Base-by-base conservation (phyloP, 1,284 basidiomycete genomes). In the Cutaneotrichosporon spelunceum region DNA sequence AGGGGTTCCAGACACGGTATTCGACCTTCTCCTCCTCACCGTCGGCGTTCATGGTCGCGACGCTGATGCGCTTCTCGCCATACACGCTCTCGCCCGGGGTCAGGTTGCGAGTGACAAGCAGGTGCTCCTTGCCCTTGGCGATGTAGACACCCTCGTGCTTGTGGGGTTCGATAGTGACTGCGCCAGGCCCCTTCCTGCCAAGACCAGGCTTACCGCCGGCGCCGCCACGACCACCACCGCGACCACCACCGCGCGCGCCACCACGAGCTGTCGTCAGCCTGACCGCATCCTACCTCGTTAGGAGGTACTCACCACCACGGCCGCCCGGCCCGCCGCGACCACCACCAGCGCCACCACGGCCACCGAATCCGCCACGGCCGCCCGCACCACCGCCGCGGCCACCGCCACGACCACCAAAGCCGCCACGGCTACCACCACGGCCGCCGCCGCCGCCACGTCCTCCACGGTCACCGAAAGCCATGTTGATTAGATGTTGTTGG, bases 1-100 rank as follows among this genome's bases (percentile, higher is more conserved):
- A 99, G 61, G 95, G 96, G 83, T 99, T 99, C 95, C 95, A 99
- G 36, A 99, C 96, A 65, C 95, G 86, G 82, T 98, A 99, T 81
- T 99, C 95, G 71, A 88, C 84, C 83, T 99, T 99, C 63, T 87
- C 88, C 59, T 87, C 90, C 60, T 80, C 79, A 63, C 70, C 79
- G 89, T 62, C 86, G 84, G 71, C 71, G 67, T 78, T 78, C 54
- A 84, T 86, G 5, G 86, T 86, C 10, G 91, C 89, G 70, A 95
- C 84, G 54, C 87, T 85, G 81, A 94, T 90, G 81, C 91, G 84
- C 84, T 99, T 99, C 82, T 99, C 95, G 69, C 95, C 96, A 79
- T 99, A 99, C 26, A 99, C 96, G 21, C 90, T 90, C 78, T 99
- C 95, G 62, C 95, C 96, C 13, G 96, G 95, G 54, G 91, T 93